Conservation (phyloP, 2,329 filamentous ascomycete species). For the Penicillium sclerotigenum region DNA sequence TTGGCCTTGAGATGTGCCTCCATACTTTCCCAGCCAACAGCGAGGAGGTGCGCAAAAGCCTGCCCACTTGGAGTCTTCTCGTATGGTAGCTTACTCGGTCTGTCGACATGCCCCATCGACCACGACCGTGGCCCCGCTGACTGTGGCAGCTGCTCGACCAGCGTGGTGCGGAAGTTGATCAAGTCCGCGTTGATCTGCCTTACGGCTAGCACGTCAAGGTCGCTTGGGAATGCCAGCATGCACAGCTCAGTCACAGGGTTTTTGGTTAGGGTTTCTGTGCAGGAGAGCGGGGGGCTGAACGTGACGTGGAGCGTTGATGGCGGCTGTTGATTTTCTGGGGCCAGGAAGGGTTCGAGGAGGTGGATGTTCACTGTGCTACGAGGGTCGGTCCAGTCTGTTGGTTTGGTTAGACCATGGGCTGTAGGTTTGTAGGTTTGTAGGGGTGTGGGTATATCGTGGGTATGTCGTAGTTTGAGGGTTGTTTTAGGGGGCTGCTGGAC, state of each 20-base stretch:
- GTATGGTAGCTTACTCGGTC: conserved; percentile 32
- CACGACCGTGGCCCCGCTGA: conserved; percentile 30
- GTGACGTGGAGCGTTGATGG: conserved; percentile 30
- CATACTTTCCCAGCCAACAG: conserved; percentile 52
- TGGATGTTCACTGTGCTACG: conserved; percentile 21
- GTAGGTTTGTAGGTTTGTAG: background rate
- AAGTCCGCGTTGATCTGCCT: conserved; percentile 33
- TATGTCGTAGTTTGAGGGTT: background rate
- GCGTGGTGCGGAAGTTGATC: conserved; percentile 37
- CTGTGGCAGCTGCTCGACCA: conserved; percentile 32
- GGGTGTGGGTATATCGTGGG: background rate
- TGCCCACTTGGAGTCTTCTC: conserved; percentile 40
- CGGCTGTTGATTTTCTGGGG: conserved; percentile 16
- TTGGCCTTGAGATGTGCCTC: conserved; percentile 50
- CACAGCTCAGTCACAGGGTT: conserved; percentile 52
- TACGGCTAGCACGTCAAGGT: conserved; percentile 29
- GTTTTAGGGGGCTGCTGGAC: conserved; percentile 1
- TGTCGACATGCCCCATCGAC: conserved; percentile 37
- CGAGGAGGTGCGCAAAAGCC: conserved; percentile 44
- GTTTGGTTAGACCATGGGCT: background rate
- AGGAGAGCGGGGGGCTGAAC: conserved; percentile 28
- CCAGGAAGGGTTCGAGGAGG: conserved; percentile 26
- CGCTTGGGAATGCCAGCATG: conserved; percentile 43
- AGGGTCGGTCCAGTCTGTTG: conserved; percentile 35
- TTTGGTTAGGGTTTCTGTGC: conserved; percentile 29